A percentile compares a stretch with the other conserved stretches of the same genome.
These are phyloP conservation scores for Hyparrhenia diplandra DNA, from an alignment of 176 grass and related monocot species.

Conservation along the genomic window DNA sequence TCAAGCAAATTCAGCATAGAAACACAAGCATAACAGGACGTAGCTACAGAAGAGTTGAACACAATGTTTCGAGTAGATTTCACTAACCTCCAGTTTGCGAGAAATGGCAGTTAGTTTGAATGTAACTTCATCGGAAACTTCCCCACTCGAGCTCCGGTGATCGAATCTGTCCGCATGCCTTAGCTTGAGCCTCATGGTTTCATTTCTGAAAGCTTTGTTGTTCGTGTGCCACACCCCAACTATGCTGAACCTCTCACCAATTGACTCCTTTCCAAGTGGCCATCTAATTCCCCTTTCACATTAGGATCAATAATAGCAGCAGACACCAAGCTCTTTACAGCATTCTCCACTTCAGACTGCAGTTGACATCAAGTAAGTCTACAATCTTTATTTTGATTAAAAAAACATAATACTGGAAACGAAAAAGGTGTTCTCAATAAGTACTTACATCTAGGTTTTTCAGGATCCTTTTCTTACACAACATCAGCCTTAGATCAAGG, in stretches of 20 bases:
- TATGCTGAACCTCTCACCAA: slow-evolving; percentile 47
- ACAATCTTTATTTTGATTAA: background rate
- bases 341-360: slow-evolving; percentile 50
- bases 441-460: slow-evolving; percentile 62
- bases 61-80: background rate
- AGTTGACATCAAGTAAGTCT: slow-evolving; percentile 15
- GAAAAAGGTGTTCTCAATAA: background rate
- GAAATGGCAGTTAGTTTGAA: slow-evolving; percentile 48
- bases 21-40: background rate
- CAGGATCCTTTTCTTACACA: slow-evolving; percentile 44
- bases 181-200: slow-evolving; percentile 45
- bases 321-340: slow-evolving; percentile 48
- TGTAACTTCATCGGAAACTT: slow-evolving; percentile 57
- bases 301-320: slow-evolving; percentile 57
- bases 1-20: background rate
- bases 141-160: slow-evolving; percentile 40
- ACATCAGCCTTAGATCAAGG: slow-evolving; percentile 71
- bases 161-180: slow-evolving; percentile 61
- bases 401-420: background rate
- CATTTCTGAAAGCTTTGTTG: slow-evolving; percentile 47
- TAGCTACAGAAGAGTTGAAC: background rate
- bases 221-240: slow-evolving; percentile 45
- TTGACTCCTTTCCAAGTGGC: slow-evolving; percentile 55
- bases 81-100: slow-evolving; percentile 48
- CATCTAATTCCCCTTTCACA: slow-evolving; percentile 77